Evolutionary conservation across 1,284 basidiomycete genomes (phyloP), one percentile per base, ranked within the genome.

Genomic region (Cryptococcus hybrid): DNA sequence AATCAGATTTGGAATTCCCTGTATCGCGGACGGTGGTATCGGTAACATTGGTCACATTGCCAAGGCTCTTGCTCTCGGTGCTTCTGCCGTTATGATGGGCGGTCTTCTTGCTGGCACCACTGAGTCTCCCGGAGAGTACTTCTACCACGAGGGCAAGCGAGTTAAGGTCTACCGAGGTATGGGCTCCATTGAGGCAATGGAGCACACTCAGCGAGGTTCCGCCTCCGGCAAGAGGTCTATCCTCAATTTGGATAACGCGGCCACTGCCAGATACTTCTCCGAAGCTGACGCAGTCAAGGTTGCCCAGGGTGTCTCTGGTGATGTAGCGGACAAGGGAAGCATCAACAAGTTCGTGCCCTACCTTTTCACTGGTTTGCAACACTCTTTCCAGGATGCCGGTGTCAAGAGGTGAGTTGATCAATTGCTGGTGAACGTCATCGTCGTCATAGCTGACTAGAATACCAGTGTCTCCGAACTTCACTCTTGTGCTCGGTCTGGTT

Each of bases 141-240:
- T 95, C 78, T 97, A 95, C 79, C 92, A 97, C 75, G 94, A 98
- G 69, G 95, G 95, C 67, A 95, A 97, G 83, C 88, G 96, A 48
- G 90, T 99, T 75, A 99, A 99, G 83, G 86, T 94, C 43, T 99
- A 99, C 81, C 88, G 96, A 61, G 95, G 96, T 9, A 99, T 99
- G 95, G 95, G 95, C 44, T 91, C 88, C 68, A 83, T 96, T 68
- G 93, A 96, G 80, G 93, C 93, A 9, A 97, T 97, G 93, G 91
- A 93, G 70, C 87, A 92, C 73, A 87, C 88, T 71, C 78, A 74
- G 55, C 66, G 63, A 47, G 70, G 80, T 62, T 62, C 73, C 38
- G 68, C 63, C 59, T 65, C 86, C 83, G 77, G 82, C 80, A 62
- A 69, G 46, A 55, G 79, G 78, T 64, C 83, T 78, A 76, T 77